phyloP scores from a whole-genome alignment of 2,329 filamentous ascomycete species.

The Talaromyces albobiverticillius region DNA sequence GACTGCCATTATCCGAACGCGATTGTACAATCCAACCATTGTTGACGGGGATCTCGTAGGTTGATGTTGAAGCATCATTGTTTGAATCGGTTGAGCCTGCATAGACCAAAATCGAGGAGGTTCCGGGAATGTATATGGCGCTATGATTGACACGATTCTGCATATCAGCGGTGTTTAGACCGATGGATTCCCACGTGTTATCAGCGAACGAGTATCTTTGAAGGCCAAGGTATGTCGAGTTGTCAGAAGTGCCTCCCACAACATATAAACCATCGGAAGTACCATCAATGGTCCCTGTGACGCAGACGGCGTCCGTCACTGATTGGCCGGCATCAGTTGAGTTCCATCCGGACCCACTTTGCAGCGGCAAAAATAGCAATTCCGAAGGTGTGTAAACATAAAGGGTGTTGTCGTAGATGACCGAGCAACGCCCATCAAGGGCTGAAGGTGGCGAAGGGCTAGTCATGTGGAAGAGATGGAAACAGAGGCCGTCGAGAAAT shows the following conservation, averaged over 20 bases:
- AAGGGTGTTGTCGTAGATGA: constrained; percentile 75
- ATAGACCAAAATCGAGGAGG: constrained; percentile 74
- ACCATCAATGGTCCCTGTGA: constrained; percentile 61
- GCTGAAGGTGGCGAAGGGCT: constrained; percentile 67
- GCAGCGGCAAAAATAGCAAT: constrained; percentile 71
- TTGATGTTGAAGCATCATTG: constrained; percentile 62
- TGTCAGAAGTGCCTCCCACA: constrained; percentile 68
- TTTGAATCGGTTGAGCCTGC: constrained; percentile 67
- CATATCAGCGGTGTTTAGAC: constrained; percentile 51
- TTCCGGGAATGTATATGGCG: constrained; percentile 68
- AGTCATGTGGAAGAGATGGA: constrained; percentile 55
- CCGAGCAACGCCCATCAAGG: constrained; percentile 75
- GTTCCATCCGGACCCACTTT: constrained; percentile 69
- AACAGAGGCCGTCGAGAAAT: constrained; percentile 22
- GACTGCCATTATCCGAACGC: constrained; percentile 55
- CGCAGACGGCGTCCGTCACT: constrained; percentile 74
- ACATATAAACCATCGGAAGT: constrained; percentile 68
- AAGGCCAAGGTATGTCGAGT: constrained; percentile 65
- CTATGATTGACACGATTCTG: constrained; percentile 72
- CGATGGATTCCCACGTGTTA: constrained; percentile 58
- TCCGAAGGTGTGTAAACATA: constrained; percentile 76
- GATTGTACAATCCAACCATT: constrained; percentile 58
- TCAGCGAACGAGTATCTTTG: constrained; percentile 64
- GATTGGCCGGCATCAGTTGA: constrained; percentile 62
- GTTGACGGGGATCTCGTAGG: constrained; percentile 68